phyloP scores from a whole-genome alignment of 257 asterid genomes.

The Solanum bulbocastanum region DNA sequence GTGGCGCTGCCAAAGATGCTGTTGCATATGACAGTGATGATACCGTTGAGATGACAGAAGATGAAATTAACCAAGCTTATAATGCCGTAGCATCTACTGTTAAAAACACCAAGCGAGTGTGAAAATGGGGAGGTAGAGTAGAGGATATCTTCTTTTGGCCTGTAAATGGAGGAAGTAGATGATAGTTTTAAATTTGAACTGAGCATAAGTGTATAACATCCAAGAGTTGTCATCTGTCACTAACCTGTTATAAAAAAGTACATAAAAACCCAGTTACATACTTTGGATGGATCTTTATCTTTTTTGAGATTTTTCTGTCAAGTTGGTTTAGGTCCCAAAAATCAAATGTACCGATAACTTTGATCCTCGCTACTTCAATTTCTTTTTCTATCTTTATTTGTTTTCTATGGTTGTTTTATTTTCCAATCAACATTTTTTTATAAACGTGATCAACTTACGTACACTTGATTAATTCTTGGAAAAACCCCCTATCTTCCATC shows the following conservation, averaged over 20 bases:
- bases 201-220: not conserved
- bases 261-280: not conserved
- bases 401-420: no score
- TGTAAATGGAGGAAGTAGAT: not conserved
- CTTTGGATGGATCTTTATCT: not conserved
- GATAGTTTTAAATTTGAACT: not conserved
- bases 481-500: no score
- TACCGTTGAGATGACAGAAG: slow-evolving; percentile 92
- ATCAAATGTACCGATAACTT: not conserved
- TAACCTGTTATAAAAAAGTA: not conserved
- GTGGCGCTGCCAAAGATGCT: slow-evolving; percentile 5
- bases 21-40: slow-evolving; percentile 59
- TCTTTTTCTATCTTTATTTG: no score
- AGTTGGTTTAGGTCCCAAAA: not conserved
- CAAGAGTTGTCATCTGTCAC: not conserved
- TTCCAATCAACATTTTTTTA: no score
- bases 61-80: slow-evolving; percentile 76
- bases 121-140: not conserved
- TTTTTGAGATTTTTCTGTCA: not conserved
- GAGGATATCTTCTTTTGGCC: not conserved
- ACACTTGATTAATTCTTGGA: not conserved
- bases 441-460: not conserved
- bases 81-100: slow-evolving; percentile 22
- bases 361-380: not conserved
- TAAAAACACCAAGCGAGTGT: not conserved